Evolutionary conservation across 441 rosid genomes (phyloP).

Genomic region (Gossypium gossypioides): DNA sequence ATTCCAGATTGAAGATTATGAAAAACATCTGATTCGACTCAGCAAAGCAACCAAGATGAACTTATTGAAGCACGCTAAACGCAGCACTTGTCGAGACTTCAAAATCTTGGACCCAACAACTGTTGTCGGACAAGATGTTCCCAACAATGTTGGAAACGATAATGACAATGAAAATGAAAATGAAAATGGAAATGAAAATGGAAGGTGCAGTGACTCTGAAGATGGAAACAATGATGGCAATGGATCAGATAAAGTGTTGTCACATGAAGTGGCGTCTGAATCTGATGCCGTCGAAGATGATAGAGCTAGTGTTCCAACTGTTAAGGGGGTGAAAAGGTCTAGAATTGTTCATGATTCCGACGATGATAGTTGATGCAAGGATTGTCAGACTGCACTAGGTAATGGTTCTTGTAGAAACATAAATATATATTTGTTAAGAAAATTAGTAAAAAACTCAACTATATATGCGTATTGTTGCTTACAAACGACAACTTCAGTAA

Average conservation of each 20-base stretch:
- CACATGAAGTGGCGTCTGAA: conserved; percentile 30
- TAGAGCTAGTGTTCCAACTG: conserved; percentile 21
- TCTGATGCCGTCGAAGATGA: conserved; percentile 27
- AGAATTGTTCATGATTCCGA: conserved; percentile 47
- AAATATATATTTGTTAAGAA: no score
- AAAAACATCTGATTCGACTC: conserved; percentile 59
- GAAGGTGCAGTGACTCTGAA: conserved; percentile 28
- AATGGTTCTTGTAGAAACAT: no score
- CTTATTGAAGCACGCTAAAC: conserved; percentile 67
- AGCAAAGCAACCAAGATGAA: conserved; percentile 63
- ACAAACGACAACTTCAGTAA: no score
- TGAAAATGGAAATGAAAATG: conserved; percentile 5
- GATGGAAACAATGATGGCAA: conserved; percentile 22
- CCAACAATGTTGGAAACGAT: conserved; percentile 16
- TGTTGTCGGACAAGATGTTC: not conserved
- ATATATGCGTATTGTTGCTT: no score
- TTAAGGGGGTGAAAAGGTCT: conserved; percentile 34
- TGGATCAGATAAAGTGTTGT: conserved; percentile 21
- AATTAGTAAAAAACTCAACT: no score
- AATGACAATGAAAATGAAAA: conserved; percentile 13
- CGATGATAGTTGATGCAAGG: conserved; percentile 24
- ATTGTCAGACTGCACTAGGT: not conserved
- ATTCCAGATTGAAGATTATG: conserved; percentile 75
- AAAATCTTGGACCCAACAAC: conserved; percentile 39
- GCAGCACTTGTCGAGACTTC: conserved; percentile 75